phyloP scores from a whole-genome alignment of 257 asterid species.

The Lithospermum erythrorhizon region DNA sequence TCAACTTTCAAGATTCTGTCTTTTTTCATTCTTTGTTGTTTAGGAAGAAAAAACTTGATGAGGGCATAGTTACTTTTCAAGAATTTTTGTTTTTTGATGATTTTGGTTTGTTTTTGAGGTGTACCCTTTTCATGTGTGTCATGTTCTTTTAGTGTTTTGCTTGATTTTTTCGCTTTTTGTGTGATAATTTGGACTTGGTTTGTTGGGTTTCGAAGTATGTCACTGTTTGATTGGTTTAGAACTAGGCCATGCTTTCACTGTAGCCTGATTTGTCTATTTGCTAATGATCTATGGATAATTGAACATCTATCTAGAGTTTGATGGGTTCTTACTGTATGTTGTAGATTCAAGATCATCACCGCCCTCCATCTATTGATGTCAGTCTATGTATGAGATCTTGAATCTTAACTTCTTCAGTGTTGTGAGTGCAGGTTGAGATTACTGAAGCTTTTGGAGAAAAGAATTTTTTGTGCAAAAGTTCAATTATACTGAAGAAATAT shows the following conservation, averaged over 20 bases:
- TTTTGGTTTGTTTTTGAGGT: background rate
- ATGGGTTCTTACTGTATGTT: background rate
- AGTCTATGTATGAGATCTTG: background rate
- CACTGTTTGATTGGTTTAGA: background rate
- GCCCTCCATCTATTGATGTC: background rate
- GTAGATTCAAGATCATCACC: no score
- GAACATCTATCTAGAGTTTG: no score
- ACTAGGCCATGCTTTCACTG: no score
- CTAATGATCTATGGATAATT: no score
- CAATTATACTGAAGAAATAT: slow-evolving; percentile 19
- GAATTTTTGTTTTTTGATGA: no score
- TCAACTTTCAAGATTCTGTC: no score
- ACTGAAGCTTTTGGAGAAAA: background rate
- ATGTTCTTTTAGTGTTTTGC: background rate
- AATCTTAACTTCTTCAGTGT: background rate
- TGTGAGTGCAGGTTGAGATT: background rate
- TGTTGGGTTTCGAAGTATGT: background rate
- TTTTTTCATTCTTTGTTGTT: no score
- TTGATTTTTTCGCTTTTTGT: background rate
- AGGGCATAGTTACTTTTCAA: no score
- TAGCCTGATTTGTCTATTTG: no score
- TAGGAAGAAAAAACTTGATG: no score
- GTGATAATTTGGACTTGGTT: background rate
- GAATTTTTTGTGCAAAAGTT: background rate
- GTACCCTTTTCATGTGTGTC: background rate